Evolutionary conservation across 2,329 filamentous ascomycete species (phyloP), one percentile per base, ranked within the genome.

Genomic region (Penicillium sp.): DNA sequence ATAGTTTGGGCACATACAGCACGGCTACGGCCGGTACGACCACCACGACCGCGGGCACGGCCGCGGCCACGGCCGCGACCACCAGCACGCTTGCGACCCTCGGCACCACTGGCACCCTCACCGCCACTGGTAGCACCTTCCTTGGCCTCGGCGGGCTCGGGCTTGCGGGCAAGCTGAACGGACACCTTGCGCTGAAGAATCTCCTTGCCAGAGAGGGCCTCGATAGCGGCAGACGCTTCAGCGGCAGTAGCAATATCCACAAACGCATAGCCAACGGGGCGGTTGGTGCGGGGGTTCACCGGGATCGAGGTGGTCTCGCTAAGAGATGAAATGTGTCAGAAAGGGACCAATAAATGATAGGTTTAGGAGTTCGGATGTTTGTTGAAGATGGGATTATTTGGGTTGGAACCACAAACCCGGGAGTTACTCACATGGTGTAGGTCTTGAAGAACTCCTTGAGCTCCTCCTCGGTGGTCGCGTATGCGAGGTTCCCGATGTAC

Each of bases 401-500:
- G 7, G 48, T 13, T 10, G n/a, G 23, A 27, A 23, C 13, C 27
- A 53, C 15, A 38, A 15, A 31, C 13, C 5, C 45, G 47, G 42
- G 15, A 29, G 33, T 15, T 42, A 90, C 93, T 86, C 86, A 99
- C 94, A 99, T 91, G 84, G 94, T 89, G 86, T 96, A 97, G 81
- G 89, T 90, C 86, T 94, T 93, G 89, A 99, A 99, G 87, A 99
- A 99, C 73, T 94, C 90, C 86, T 95, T 96, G 86, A 99, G 91
- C 89, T 97, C 92, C 89, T 90, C 94, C 90, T 97, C 94, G 80
- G 92, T 96, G 88, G 94, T 97, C 89, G 93, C 93, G 81, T 99
- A 99, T 75, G 94, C 94, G 87, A 99, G 90, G 86, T 99, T 99
- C 85, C 94, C 94, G 84, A 99, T 97, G 84, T 99, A 99, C 75